phyloP scores from a whole-genome alignment of 495 filamentous ascomycete species.

The Glonium stellatum region DNA sequence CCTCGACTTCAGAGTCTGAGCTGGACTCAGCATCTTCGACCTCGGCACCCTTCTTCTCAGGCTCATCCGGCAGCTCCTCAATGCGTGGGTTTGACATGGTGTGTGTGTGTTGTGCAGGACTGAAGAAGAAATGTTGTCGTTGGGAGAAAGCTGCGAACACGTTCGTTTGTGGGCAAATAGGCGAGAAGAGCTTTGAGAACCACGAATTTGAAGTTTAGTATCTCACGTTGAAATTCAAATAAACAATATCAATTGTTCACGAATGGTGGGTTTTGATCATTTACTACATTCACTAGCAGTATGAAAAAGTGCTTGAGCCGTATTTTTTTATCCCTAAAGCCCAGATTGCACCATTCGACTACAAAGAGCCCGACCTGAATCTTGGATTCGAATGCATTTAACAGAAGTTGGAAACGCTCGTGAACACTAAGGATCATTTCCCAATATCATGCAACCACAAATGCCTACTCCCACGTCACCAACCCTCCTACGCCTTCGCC shows the following conservation, averaged over 20 bases:
- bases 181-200: conserved; percentile 21
- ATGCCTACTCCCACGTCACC: background rate
- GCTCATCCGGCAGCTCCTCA: conserved; percentile 92
- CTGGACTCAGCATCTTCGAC: conserved; percentile 73
- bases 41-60: conserved; percentile 59
- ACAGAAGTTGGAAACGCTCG: conserved; percentile 27
- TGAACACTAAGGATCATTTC: conserved; percentile 20
- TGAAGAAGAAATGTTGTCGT: conserved; percentile 35
- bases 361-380: conserved; percentile 14
- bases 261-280: background rate
- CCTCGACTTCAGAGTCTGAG: conserved; percentile 58
- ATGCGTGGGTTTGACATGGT: conserved; percentile 96
- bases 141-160: conserved; percentile 8
- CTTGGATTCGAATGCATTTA: conserved; percentile 24
- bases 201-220: conserved; percentile 9
- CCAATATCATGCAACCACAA: conserved; percentile 6
- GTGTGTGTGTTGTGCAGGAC: conserved; percentile 33
- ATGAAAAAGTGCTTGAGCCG: conserved; percentile 1
- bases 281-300: conserved; percentile 7
- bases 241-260: background rate
- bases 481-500: conserved; percentile 45
- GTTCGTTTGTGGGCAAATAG: conserved; percentile 22
- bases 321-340: conserved; percentile 1
- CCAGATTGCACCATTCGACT: conserved; percentile 26
- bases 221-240: too few relatives aligned